Conservation (phyloP, 2,329 filamentous ascomycete genomes). For the Ascochyta clinopodiicola region DNA sequence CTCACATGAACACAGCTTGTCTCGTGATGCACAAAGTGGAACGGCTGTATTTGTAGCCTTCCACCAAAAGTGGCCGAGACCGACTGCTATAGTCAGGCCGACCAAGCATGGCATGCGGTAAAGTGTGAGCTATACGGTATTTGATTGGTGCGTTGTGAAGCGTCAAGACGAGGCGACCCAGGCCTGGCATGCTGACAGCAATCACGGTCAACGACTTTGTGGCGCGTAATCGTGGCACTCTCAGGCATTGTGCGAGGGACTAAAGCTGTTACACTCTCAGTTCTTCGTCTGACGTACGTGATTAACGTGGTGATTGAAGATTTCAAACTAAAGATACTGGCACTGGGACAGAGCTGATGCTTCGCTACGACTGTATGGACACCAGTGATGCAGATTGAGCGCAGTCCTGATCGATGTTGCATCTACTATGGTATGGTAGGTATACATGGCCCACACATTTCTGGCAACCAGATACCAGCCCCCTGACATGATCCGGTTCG, state of each 20-base stretch:
- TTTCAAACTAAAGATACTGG: conserved; percentile 31
- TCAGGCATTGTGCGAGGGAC: conserved; percentile 13
- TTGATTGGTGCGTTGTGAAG: conserved; percentile 1
- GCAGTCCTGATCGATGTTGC: conserved; percentile 17
- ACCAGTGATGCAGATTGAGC: conserved; percentile 24
- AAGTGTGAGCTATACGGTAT: conserved; percentile 14
- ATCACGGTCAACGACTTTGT: background rate
- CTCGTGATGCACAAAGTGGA: conserved; percentile 40
- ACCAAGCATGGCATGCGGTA: conserved; percentile 33
- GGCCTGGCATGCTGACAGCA: conserved; percentile 4
- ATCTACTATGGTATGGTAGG: conserved; percentile 5
- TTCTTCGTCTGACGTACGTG: background rate
- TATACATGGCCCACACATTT: conserved; percentile 33
- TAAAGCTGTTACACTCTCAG: background rate
- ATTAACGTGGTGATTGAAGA: background rate
- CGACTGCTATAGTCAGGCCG: conserved; percentile 33
- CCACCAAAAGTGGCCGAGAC: conserved; percentile 31
- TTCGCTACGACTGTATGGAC: conserved; percentile 32
- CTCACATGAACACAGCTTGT: conserved; percentile 29
- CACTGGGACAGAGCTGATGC: background rate
- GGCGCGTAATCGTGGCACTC: conserved; percentile 1
- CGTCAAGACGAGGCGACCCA: background rate
- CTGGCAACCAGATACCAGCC: conserved; percentile 38
- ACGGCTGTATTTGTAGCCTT: conserved; percentile 26
- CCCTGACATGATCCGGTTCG: conserved; percentile 44